Percentiles rank a stretch among this genome's conserved stretches.
Evolutionary conservation across 371 early-diverging fungal species (phyloP).

Genomic region (Lichtheimia ornata): DNA sequence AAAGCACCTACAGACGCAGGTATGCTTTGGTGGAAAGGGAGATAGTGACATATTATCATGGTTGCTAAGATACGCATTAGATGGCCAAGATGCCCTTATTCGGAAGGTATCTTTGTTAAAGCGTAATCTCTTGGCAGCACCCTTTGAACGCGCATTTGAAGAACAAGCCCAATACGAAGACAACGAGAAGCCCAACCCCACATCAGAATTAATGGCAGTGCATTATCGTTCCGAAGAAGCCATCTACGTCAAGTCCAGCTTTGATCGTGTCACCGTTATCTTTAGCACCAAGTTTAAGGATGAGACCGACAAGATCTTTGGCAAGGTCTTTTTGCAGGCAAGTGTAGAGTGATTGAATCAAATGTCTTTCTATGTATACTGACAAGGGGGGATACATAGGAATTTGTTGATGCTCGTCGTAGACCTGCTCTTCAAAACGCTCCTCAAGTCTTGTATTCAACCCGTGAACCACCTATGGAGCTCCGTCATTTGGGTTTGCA

Average conservation of each 20-base stretch:
- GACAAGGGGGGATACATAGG: slow-evolving; percentile 36
- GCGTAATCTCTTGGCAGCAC: slow-evolving; percentile 91
- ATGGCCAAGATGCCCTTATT: slow-evolving; percentile 68
- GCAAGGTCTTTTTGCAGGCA: slow-evolving; percentile 95
- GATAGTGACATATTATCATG: not conserved
- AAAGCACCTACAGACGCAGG: slow-evolving; percentile 72
- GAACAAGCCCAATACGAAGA: slow-evolving; percentile 80
- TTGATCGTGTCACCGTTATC: slow-evolving; percentile 95
- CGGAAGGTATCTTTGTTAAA: slow-evolving; percentile 85
- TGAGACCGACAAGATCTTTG: slow-evolving; percentile 93
- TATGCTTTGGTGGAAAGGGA: slow-evolving; percentile 20
- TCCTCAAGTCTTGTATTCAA: slow-evolving; percentile 93
- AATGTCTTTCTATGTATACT: not conserved
- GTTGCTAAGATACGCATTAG: slow-evolving; percentile 13
- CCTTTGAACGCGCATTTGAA: slow-evolving; percentile 88
- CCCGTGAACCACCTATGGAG: slow-evolving; percentile 93
- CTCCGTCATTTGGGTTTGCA: slow-evolving; percentile 78
- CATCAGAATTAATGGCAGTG: slow-evolving; percentile 81
- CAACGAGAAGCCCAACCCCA: slow-evolving; percentile 56
- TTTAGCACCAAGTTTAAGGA: slow-evolving; percentile 96
- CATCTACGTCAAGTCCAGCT: slow-evolving; percentile 85
- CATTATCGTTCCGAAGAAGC: slow-evolving; percentile 94
- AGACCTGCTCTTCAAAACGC: slow-evolving; percentile 89
- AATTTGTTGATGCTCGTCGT: slow-evolving; percentile 97
- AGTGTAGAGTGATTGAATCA: not conserved